Evolutionary conservation across 140 eudicot genomes (phyloP).

Genomic region (Stevia rebaudiana): DNA sequence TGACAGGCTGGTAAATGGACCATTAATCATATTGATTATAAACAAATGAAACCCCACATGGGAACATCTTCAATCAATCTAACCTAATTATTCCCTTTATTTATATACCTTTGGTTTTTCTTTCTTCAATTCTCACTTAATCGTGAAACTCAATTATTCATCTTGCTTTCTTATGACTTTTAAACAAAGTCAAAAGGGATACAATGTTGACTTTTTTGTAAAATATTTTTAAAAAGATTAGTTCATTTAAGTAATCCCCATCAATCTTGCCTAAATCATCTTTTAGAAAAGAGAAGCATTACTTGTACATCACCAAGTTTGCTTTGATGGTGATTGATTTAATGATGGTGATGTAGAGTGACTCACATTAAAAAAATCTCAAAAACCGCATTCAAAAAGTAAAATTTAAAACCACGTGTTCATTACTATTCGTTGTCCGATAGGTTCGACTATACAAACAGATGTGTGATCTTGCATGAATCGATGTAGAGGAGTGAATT

Average conservation of each 20-base stretch:
- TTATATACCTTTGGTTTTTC: conserved; percentile 26
- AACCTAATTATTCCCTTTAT: conserved; percentile 28
- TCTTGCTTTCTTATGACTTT: conserved; percentile 4
- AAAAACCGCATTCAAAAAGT: too few species aligned
- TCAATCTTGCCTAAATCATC: not conserved
- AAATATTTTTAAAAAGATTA: not conserved
- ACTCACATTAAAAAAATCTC: too few species aligned
- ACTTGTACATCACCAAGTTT: conserved; percentile 1
- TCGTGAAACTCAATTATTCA: conserved; percentile 21
- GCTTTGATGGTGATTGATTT: too few species aligned
- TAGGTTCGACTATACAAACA: not conserved
- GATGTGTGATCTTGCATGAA: not conserved
- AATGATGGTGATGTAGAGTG: too few species aligned
- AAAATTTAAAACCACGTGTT: too few species aligned
- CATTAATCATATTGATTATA: conserved; percentile 40
- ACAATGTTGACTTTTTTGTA: conserved; percentile 10
- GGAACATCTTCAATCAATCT: conserved; percentile 53
- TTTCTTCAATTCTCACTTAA: conserved; percentile 35
- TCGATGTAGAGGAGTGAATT: not conserved
- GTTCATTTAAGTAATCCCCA: not conserved
- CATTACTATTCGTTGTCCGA: not conserved
- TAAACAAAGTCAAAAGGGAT: conserved; percentile 7
- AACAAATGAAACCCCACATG: conserved; percentile 44
- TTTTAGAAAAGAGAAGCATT: not conserved
- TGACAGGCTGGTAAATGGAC: conserved; percentile 60